These are phyloP conservation scores for Penicillium crystallinum DNA, from an alignment of 495 filamentous ascomycete genomes.

Conservation along the genomic window DNA sequence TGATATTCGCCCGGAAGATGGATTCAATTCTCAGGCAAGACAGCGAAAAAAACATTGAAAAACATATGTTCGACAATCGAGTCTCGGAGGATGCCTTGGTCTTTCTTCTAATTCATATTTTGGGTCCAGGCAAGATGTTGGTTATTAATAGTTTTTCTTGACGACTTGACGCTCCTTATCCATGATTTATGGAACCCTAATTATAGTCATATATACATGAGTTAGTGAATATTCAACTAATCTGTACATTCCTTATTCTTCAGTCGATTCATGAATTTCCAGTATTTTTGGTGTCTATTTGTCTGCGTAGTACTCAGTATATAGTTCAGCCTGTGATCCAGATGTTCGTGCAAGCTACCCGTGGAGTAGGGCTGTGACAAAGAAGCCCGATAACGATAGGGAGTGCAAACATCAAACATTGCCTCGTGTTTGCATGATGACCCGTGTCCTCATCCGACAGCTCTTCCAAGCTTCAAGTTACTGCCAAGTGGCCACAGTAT, in stretches of 20 bases:
- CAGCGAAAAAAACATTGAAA: not conserved
- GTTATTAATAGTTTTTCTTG: slow-evolving; percentile 9
- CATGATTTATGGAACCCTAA: slow-evolving; percentile 3
- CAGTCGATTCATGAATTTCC: too few relatives aligned
- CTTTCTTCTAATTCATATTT: slow-evolving; percentile 6
- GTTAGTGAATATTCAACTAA: not conserved
- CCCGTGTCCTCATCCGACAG: slow-evolving; percentile 25
- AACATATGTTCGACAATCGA: slow-evolving; percentile 8
- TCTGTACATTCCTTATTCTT: not conserved
- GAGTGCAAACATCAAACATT: slow-evolving; percentile 19
- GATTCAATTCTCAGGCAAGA: not conserved
- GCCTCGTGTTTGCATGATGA: slow-evolving; percentile 15
- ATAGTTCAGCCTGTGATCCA: not conserved
- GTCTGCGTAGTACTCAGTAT: too few relatives aligned
- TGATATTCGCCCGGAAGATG: not conserved
- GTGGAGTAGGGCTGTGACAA: slow-evolving; percentile 10
- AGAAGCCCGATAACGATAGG: slow-evolving; percentile 6
- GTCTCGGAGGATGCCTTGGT: slow-evolving; percentile 1
- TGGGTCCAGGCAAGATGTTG: not conserved
- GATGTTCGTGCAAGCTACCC: too few relatives aligned
- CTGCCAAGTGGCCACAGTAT: slow-evolving; percentile 36
- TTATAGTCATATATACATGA: slow-evolving; percentile 2
- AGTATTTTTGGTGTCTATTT: too few relatives aligned
- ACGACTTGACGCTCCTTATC: slow-evolving; percentile 9
- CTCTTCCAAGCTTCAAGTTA: slow-evolving; percentile 27